Evolutionary conservation across 768 basidiomycete species (phyloP).

Genomic region (Mycena olivaceomarginata): DNA sequence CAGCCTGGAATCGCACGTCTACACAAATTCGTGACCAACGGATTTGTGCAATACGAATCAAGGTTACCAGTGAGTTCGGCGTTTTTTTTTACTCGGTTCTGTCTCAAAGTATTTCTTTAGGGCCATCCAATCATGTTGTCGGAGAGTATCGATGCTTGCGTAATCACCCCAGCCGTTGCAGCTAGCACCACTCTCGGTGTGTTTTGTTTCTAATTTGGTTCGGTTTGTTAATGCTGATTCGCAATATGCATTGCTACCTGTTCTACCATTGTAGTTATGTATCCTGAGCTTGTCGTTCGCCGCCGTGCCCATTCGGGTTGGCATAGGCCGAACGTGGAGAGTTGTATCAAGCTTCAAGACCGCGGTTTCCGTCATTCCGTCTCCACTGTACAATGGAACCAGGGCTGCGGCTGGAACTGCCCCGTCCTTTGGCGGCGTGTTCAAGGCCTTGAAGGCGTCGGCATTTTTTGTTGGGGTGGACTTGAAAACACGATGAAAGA

Average conservation of each 20-base stretch:
- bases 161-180: neutral
- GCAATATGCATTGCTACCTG: neutral
- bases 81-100: neutral
- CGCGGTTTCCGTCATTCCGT: too few species aligned
- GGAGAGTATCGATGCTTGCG: neutral
- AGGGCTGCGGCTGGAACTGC: too few species aligned
- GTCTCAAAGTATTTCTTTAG: neutral
- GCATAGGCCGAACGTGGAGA: too few species aligned
- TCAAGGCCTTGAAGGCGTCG: too few species aligned
- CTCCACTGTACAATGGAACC: too few species aligned
- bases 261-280: neutral
- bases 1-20: neutral
- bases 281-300: too few species aligned
- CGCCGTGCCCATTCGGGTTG: too few species aligned
- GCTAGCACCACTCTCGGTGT: neutral
- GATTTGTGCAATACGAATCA: neutral
- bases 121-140: neutral
- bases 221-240: neutral
- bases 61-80: neutral
- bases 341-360: too few species aligned
- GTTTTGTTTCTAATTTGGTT: neutral
- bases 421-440: too few species aligned
- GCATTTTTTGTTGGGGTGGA: too few species aligned
- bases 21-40: neutral
- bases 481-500: too few species aligned